phyloP scores from a whole-genome alignment of 306 rosid genomes.

The Ormosia emarginata region DNA sequence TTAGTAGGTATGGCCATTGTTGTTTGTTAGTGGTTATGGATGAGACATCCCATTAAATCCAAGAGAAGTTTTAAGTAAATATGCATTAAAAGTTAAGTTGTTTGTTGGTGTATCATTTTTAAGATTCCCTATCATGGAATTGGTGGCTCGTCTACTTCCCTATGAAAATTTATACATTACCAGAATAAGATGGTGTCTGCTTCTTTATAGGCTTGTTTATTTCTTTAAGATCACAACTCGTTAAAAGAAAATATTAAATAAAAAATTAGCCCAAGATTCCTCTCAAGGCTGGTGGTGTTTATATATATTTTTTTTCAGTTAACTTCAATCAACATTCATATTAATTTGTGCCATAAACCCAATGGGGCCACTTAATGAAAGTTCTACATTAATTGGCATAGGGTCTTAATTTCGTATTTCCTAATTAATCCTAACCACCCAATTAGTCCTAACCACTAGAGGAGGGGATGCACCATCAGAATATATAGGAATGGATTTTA shows the following conservation, averaged over 20 bases:
- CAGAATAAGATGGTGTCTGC: neutral
- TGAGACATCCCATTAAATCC: constrained; percentile 35
- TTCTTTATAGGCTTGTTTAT: constrained; percentile 18
- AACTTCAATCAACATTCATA: neutral
- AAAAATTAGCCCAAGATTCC: constrained; percentile 15
- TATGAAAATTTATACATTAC: constrained; percentile 22
- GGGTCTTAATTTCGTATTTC: neutral
- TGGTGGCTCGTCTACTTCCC: constrained; percentile 43
- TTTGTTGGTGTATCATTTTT: constrained; percentile 55
- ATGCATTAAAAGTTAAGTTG: constrained; percentile 5
- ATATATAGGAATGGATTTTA: neutral
- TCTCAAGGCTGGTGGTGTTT: constrained; percentile 14
- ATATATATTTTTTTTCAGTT: neutral
- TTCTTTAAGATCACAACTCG: constrained; percentile 33
- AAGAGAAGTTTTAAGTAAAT: constrained; percentile 14
- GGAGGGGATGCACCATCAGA: constrained; percentile 3
- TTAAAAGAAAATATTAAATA: neutral
- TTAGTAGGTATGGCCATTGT: neutral
- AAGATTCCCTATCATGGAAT: constrained; percentile 52
- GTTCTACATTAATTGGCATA: constrained; percentile 3
- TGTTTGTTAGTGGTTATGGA: constrained; percentile 36
- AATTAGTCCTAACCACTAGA: neutral
- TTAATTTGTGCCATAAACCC: neutral
- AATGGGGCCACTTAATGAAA: constrained; percentile 14
- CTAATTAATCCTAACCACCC: neutral